A percentile compares a stretch with the other conserved stretches of the same genome.
Evolutionary conservation across 2,329 filamentous ascomycete genomes (phyloP).

Genomic region (Amauroascus niger): DNA sequence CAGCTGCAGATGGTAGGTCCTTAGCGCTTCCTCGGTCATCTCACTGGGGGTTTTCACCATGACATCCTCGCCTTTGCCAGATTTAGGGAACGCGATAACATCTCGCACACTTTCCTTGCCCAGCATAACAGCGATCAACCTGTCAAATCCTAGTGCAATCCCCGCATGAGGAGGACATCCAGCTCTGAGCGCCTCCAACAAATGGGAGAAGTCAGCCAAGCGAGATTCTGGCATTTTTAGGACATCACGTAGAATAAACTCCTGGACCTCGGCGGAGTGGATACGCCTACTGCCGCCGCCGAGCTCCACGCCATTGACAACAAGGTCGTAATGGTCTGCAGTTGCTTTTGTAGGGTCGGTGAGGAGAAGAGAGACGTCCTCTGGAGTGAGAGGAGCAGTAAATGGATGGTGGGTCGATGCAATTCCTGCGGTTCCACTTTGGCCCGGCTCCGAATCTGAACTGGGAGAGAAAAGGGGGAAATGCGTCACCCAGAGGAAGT

Average conservation of each 20-base stretch:
- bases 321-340: constrained; percentile 90
- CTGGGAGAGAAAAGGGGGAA: constrained; percentile 85
- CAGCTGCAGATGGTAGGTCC: constrained; percentile 49
- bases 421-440: constrained; percentile 71
- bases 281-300: constrained; percentile 91
- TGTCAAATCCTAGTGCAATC: constrained; percentile 84
- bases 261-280: constrained; percentile 71
- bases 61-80: constrained; percentile 74
- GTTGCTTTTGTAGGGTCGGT: constrained; percentile 60
- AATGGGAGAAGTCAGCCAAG: constrained; percentile 71
- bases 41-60: constrained; percentile 68
- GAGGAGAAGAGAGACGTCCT: constrained; percentile 65
- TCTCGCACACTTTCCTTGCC: constrained; percentile 71
- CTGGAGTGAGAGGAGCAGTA: constrained; percentile 65
- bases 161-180: constrained; percentile 94
- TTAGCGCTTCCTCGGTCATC: constrained; percentile 52
- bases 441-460: constrained; percentile 59
- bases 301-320: constrained; percentile 89
- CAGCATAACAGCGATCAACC: constrained; percentile 69
- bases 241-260: constrained; percentile 73
- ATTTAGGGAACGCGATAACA: constrained; percentile 96
- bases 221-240: constrained; percentile 65
- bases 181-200: constrained; percentile 68
- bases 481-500: constrained; percentile 75
- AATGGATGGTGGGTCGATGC: constrained; percentile 91